phyloP scores from a whole-genome alignment of 2,329 filamentous ascomycete species.

The Calonectria pteridis region DNA sequence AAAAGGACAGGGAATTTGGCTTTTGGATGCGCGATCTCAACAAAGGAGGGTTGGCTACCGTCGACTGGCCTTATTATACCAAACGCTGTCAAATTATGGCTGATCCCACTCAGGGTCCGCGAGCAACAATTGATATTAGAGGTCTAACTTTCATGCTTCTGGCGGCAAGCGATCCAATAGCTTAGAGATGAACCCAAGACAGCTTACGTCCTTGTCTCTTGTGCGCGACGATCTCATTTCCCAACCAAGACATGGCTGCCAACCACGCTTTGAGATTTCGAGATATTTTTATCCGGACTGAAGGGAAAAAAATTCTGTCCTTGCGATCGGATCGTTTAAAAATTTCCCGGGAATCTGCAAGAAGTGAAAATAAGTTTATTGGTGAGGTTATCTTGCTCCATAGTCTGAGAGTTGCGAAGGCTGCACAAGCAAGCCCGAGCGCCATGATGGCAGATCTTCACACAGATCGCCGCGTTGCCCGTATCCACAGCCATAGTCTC shows the following conservation, averaged over 20 bases:
- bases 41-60: neutral
- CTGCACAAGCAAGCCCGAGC: neutral
- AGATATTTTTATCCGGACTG: neutral
- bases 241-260: neutral
- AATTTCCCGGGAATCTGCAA: neutral
- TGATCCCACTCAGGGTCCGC: no score
- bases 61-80: neutral
- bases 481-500: neutral
- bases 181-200: neutral
- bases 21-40: neutral
- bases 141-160: neutral
- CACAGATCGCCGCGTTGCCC: neutral
- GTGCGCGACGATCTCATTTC: neutral
- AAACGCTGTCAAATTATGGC: neutral
- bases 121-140: neutral
- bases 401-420: neutral
- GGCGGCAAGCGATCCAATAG: neutral
- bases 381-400: neutral
- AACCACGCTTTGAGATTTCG: neutral
- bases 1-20: neutral
- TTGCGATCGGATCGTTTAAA: neutral
- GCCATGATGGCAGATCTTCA: neutral
- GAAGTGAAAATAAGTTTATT: neutral
- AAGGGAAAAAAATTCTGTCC: neutral
- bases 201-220: neutral